These are phyloP conservation scores for Trypanosoma melophagium DNA, from an alignment of 208 protist genomes.

Conservation along the genomic window DNA sequence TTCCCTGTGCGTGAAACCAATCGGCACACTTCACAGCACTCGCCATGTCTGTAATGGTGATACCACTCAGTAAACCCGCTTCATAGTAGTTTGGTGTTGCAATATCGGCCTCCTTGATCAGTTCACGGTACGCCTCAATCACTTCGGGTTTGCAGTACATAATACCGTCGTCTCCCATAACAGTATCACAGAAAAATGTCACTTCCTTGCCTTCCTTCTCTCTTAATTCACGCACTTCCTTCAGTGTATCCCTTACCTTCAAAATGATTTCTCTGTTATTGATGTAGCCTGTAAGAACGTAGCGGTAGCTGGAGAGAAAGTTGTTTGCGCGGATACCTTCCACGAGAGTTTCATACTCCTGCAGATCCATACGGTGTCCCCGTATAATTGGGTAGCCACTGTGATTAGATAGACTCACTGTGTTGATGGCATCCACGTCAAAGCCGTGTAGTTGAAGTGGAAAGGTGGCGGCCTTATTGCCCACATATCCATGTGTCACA, in stretches of 20 bases:
- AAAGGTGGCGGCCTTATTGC: slow-evolving; percentile 94
- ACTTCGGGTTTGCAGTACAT: slow-evolving; percentile 94
- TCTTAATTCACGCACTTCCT: slow-evolving; percentile 62
- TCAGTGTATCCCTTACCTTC: slow-evolving; percentile 59
- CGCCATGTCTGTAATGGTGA: slow-evolving; percentile 57
- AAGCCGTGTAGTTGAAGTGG: slow-evolving; percentile 94
- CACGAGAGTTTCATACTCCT: slow-evolving; percentile 78
- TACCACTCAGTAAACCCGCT: slow-evolving; percentile 71
- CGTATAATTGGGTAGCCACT: slow-evolving; percentile 91
- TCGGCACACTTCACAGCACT: slow-evolving; percentile 66
- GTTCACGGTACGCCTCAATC: slow-evolving; percentile 81
- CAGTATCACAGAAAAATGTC: slow-evolving; percentile 93
- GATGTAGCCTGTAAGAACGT: slow-evolving; percentile 94
- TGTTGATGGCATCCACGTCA: slow-evolving; percentile 95
- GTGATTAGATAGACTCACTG: slow-evolving; percentile 95
- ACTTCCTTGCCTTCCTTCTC: slow-evolving; percentile 37
- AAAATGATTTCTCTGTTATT: slow-evolving; percentile 85
- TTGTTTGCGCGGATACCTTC: slow-evolving; percentile 85
- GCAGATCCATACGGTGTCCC: slow-evolving; percentile 83
- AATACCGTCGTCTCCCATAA: slow-evolving; percentile 93
- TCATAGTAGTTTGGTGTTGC: slow-evolving; percentile 94
- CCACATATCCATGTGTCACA: slow-evolving; percentile 95
- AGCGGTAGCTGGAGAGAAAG: slow-evolving; percentile 79
- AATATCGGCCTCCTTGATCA: slow-evolving; percentile 76
- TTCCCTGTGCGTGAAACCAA: slow-evolving; percentile 81